These are phyloP conservation scores for Colletotrichum lini DNA, from an alignment of 2,329 filamentous ascomycete species.

Conservation along the genomic window DNA sequence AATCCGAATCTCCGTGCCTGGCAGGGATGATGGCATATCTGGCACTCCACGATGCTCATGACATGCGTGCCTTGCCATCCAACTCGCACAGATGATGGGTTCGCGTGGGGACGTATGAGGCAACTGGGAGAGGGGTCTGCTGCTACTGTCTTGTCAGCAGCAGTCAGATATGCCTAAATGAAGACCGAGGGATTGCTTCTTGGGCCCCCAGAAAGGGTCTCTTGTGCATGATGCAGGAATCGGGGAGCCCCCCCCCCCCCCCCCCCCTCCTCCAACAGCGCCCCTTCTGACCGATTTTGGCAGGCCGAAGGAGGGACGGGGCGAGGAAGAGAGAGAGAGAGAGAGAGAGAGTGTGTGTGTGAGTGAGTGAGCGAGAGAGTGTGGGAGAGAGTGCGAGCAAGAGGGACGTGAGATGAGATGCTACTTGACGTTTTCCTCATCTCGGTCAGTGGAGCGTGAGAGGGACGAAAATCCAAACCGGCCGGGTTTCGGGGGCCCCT, in stretches of 20 bases:
- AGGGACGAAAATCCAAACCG: constrained; percentile 30
- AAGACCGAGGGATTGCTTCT: constrained; percentile 13
- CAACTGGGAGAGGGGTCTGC: neutral
- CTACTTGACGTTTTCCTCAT: constrained; percentile 27
- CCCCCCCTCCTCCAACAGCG: constrained; percentile 5
- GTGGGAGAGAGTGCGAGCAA: no score
- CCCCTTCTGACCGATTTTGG: constrained; percentile 34
- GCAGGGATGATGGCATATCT: constrained; percentile 29
- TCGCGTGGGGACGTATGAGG: constrained; percentile 20
- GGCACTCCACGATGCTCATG: constrained; percentile 26
- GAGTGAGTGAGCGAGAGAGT: no score
- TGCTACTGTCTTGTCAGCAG: constrained; percentile 20
- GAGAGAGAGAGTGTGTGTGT: no score
- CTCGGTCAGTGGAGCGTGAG: constrained; percentile 31
- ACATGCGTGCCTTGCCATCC: constrained; percentile 23
- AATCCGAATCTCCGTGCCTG: constrained; percentile 14
- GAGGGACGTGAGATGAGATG: constrained; percentile 20
- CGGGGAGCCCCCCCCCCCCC: constrained; percentile 14
- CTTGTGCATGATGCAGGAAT: constrained; percentile 32
- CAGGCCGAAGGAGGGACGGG: neutral
- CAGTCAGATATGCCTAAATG: constrained; percentile 38
- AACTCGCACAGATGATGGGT: constrained; percentile 18
- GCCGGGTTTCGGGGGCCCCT: constrained; percentile 38
- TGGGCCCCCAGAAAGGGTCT: neutral
- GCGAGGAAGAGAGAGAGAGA: no score